Conservation (phyloP, 164 flowering plant species). For the Houttuynia cordata region DNA sequence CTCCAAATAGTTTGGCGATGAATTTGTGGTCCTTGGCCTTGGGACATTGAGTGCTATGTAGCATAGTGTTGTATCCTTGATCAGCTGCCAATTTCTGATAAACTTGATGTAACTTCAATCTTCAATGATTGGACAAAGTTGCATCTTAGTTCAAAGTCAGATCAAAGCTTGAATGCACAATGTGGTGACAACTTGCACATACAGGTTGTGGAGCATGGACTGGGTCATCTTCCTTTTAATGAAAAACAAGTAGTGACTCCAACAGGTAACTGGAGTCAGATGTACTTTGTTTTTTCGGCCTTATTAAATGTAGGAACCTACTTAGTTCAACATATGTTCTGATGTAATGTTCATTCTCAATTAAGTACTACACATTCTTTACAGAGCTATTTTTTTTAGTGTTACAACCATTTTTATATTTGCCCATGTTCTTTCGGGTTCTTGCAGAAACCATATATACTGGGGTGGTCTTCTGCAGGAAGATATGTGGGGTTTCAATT, state of each 20-base stretch:
- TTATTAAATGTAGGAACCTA: neutral
- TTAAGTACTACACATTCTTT: too few relatives aligned
- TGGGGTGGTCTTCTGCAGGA: constrained; percentile 64
- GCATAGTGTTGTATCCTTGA: too few relatives aligned
- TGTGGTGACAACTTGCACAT: neutral
- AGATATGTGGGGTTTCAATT: constrained; percentile 68
- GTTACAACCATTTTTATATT: neutral
- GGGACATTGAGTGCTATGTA: too few relatives aligned
- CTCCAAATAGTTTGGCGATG: neutral
- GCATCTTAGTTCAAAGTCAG: too few relatives aligned
- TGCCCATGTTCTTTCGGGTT: neutral
- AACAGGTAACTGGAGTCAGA: constrained; percentile 35
- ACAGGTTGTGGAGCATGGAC: constrained; percentile 83
- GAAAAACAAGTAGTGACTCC: constrained; percentile 67
- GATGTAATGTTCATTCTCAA: too few relatives aligned
- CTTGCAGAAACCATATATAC: constrained; percentile 48
- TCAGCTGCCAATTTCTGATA: too few relatives aligned
- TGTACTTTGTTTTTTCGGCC: neutral
- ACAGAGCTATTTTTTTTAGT: neutral
- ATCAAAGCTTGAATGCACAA: too few relatives aligned
- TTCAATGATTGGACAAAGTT: too few relatives aligned
- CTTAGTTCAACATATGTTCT: too few relatives aligned
- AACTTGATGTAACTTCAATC: too few relatives aligned
- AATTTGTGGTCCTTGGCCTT: too few relatives aligned
- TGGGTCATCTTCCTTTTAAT: constrained; percentile 78